A percentile compares a stretch with the other conserved stretches of the same genome.
phyloP scores from a whole-genome alignment of 139 green algal species.

The Coelastrella sp. region DNA sequence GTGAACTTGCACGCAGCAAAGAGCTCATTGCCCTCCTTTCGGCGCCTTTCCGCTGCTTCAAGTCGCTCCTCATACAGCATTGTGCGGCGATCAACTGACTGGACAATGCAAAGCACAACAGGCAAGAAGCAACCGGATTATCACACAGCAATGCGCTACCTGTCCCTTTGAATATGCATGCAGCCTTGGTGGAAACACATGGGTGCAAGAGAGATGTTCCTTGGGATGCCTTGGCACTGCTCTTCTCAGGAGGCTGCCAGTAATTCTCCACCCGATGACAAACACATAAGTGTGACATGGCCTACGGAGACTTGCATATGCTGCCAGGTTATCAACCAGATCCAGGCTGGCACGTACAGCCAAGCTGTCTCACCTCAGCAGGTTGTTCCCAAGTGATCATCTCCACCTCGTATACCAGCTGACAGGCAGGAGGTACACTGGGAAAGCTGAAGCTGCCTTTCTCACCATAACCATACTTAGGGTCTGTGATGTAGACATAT shows the following conservation, averaged over 20 bases:
- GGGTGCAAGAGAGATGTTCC: too few species aligned
- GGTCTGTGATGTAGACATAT: constrained; percentile 62
- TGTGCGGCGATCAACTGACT: constrained; percentile 2
- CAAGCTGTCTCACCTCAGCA: constrained; percentile 66
- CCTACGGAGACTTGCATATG: too few species aligned
- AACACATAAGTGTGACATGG: too few species aligned
- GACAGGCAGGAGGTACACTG: constrained; percentile 69
- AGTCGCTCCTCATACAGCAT: constrained; percentile 80
- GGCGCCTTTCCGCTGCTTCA: constrained; percentile 77
- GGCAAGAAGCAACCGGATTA: too few species aligned
- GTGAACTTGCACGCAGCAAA: constrained; percentile 62
- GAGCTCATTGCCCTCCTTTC: constrained; percentile 75
- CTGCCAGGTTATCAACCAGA: too few species aligned
- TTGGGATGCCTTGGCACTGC: too few species aligned
- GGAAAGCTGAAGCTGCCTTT: constrained; percentile 88
- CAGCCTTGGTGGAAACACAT: too few species aligned
- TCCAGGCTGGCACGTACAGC: too few species aligned
- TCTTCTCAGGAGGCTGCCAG: too few species aligned
- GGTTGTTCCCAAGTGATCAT: constrained; percentile 76
- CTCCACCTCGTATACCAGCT: constrained; percentile 80
- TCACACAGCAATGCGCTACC: too few species aligned
- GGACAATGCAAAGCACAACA: constrained; percentile 9
- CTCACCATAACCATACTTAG: constrained; percentile 64
- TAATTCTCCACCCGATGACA: too few species aligned
- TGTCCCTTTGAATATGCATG: too few species aligned